These are phyloP conservation scores for Lolium multiflorum DNA, from an alignment of 176 grass and related monocot species.

Conservation along the genomic window DNA sequence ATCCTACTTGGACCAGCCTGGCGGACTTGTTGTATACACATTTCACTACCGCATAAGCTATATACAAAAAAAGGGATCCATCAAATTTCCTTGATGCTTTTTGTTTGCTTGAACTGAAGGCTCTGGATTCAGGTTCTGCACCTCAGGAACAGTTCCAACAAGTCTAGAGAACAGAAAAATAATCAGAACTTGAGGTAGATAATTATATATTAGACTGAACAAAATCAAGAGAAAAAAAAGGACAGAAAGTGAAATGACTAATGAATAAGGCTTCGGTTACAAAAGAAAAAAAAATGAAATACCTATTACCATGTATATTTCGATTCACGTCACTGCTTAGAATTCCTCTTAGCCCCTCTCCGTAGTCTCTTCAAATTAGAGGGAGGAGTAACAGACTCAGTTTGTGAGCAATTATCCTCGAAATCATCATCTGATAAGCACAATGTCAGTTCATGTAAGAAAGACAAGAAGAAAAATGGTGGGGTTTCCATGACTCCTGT, in stretches of 20 bases:
- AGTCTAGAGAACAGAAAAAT: neutral
- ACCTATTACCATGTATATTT: slow-evolving; percentile 31
- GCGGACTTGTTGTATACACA: slow-evolving; percentile 5
- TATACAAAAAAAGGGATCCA: neutral
- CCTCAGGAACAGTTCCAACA: neutral
- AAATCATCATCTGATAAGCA: slow-evolving; percentile 49
- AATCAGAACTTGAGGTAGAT: neutral
- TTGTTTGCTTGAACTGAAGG: neutral
- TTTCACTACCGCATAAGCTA: neutral
- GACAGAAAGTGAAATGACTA: neutral
- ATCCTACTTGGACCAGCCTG: neutral
- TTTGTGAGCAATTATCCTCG: slow-evolving; percentile 29
- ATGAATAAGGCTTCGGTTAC: neutral
- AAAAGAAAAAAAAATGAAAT: neutral
- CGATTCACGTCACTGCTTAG: slow-evolving; percentile 26
- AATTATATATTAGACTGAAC: neutral
- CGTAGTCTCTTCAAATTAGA: slow-evolving; percentile 50
- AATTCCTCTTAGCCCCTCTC: slow-evolving; percentile 34
- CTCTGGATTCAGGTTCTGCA: neutral
- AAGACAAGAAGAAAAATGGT: neutral
- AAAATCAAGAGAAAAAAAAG: neutral
- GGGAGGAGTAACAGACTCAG: slow-evolving; percentile 16
- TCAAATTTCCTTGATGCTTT: neutral
- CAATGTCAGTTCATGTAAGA: slow-evolving; percentile 27
- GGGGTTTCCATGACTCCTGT: neutral